Evolutionary conservation across 345 rosid genomes (phyloP), one percentile per base, ranked within the genome.

Genomic region (Excoecaria cochinchinensis): DNA sequence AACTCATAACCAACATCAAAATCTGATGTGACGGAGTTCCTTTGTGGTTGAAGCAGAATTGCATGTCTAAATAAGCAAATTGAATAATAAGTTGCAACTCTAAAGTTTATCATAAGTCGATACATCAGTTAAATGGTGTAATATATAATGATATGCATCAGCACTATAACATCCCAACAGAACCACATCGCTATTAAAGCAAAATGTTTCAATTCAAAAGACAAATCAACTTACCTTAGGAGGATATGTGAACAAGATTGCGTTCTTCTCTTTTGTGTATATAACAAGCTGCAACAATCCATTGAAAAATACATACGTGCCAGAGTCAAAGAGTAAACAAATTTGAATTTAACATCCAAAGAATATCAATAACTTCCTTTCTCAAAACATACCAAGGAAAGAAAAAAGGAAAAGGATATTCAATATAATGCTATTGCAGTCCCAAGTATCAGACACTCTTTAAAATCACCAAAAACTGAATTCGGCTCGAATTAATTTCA

Each of bases 201-300:
- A 55, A 60, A 78, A 69, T 3, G 65, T 51, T 61, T 16, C 16
- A 80, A 31, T 31, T 15, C 38, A 40, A 47, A 55, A 47, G 60
- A 48, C 0, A 24, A 24, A 56, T 52, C 24, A 78, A 79, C 87
- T 85, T 71, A 89, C 99, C 86, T 82, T 87, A 44, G 86, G 99
- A 72, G 99, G 97, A 85, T 93, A 92, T 36, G 99, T 93, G 78
- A 90, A 93, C 74, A 96, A 78, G 52, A 96, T 90, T 0, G 98
- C 97, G 25, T 93, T 87, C 91, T 93, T 96, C 83, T 96, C 99
- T 87, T 93, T 96, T 13, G 88, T 80, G 80, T 87, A 85, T 73
- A 87, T 77, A 81, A 96, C 84, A 86, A 96, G 89, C 91, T 93
- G 99, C 89, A 96, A 77, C 77, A 92, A 25, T 61, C 76, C 95